A percentile compares a stretch with the other conserved stretches of the same genome.
Evolutionary conservation across 345 rosid genomes (phyloP).

Genomic region (Lumnitzera littorea): DNA sequence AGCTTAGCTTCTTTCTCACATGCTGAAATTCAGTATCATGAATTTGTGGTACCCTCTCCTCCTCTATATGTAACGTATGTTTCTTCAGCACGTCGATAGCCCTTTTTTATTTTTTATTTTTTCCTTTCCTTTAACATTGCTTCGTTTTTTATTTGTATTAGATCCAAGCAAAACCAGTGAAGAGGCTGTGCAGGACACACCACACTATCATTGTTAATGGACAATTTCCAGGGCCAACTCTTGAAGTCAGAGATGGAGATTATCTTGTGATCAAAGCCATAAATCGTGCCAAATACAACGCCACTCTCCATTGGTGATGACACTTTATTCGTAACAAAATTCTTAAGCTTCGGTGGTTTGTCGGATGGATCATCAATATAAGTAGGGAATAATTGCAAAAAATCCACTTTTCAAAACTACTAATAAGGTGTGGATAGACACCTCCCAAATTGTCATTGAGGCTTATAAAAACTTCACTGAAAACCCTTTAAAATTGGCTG

Average conservation of each 20-base stretch:
- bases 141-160: slow-evolving; percentile 14
- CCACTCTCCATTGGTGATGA: slow-evolving; percentile 66
- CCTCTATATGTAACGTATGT: not conserved
- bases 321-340: not conserved
- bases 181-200: slow-evolving; percentile 83
- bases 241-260: slow-evolving; percentile 68
- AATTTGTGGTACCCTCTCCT: slow-evolving; percentile 53
- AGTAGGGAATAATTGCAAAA: too few relatives aligned
- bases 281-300: slow-evolving; percentile 58
- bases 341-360: not conserved
- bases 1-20: slow-evolving; percentile 33
- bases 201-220: slow-evolving; percentile 62
- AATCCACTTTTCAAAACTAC: too few relatives aligned
- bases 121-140: not conserved
- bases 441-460: too few relatives aligned
- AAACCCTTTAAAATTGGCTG: too few relatives aligned
- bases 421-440: too few relatives aligned
- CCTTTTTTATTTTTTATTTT: too few relatives aligned
- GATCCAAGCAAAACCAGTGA: slow-evolving; percentile 60
- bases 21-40: slow-evolving; percentile 59
- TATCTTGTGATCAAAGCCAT: slow-evolving; percentile 54
- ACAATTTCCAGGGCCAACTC: slow-evolving; percentile 71
- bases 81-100: not conserved
- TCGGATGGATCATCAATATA: too few relatives aligned
- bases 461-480: too few relatives aligned